phyloP scores from a whole-genome alignment of 371 early-diverging fungal species.

The Zychaea mexicana region DNA sequence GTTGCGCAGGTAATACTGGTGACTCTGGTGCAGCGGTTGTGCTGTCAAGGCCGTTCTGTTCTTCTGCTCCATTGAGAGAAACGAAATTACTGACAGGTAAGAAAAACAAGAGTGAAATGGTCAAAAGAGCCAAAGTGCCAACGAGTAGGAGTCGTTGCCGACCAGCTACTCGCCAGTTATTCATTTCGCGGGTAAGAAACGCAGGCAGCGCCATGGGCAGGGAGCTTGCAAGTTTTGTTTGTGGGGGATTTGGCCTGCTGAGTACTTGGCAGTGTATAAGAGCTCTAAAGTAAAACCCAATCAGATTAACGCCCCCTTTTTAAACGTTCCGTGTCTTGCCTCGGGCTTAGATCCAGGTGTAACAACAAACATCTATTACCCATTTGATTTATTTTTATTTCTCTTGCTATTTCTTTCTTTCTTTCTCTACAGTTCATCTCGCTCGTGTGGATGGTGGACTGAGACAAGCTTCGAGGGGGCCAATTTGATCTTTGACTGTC shows the following conservation, averaged over 20 bases:
- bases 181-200: background rate
- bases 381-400: too few relatives aligned
- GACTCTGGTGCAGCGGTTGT: background rate
- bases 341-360: background rate
- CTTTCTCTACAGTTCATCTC: constrained; percentile 4
- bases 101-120: background rate
- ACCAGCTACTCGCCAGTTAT: constrained; percentile 1
- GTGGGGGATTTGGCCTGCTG: too few relatives aligned
- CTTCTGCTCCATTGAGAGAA: background rate
- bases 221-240: too few relatives aligned
- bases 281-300: too few relatives aligned
- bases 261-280: too few relatives aligned
- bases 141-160: background rate
- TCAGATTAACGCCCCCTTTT: background rate
- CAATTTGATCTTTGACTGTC: constrained; percentile 7
- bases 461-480: constrained; percentile 1
- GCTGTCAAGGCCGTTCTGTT: background rate
- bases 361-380: background rate
- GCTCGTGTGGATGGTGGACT: background rate
- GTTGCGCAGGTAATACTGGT: background rate
- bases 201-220: background rate
- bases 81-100: background rate
- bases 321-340: too few relatives aligned
- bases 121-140: background rate
- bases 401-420: background rate